Evolutionary conservation across 2,329 filamentous ascomycete genomes (phyloP).

Genomic region (Myotisia sp.): DNA sequence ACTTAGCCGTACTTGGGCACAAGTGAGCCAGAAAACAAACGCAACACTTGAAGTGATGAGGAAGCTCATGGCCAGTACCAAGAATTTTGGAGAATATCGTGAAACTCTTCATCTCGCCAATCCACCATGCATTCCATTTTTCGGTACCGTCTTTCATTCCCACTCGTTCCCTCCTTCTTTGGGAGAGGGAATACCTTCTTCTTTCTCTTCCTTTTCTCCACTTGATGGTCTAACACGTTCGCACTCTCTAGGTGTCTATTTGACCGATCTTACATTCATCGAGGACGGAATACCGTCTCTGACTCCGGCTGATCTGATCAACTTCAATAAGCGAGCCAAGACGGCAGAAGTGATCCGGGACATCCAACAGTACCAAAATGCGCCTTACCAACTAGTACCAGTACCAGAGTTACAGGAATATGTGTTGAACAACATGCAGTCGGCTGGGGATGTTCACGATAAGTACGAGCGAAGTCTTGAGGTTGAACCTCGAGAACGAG

Average conservation of each 20-base stretch:
- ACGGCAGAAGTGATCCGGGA: slow-evolving; percentile 96
- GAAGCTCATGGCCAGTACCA: slow-evolving; percentile 87
- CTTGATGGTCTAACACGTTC: slow-evolving; percentile 11
- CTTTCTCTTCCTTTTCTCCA: slow-evolving; percentile 1
- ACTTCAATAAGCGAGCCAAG: slow-evolving; percentile 96
- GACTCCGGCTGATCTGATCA: slow-evolving; percentile 93
- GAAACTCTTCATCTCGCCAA: slow-evolving; percentile 85
- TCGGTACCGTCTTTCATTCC: slow-evolving; percentile 55
- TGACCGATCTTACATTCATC: slow-evolving; percentile 96
- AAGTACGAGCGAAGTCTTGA: slow-evolving; percentile 97
- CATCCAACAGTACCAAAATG: slow-evolving; percentile 97
- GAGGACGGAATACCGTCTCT: slow-evolving; percentile 95
- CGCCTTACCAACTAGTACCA: slow-evolving; percentile 80
- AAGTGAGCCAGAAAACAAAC: slow-evolving; percentile 74
- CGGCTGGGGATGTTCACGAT: slow-evolving; percentile 89
- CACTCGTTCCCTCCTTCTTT: too few relatives aligned
- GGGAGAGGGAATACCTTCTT: too few relatives aligned
- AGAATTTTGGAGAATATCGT: slow-evolving; percentile 95
- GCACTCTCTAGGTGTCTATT: slow-evolving; percentile 60
- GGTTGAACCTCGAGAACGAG: slow-evolving; percentile 85
- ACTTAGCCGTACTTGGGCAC: slow-evolving; percentile 83
- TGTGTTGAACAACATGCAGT: slow-evolving; percentile 90
- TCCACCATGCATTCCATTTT: slow-evolving; percentile 94
- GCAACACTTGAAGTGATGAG: slow-evolving; percentile 78
- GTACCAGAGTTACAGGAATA: slow-evolving; percentile 92